Percentiles rank a stretch among this genome's conserved stretches.
Conservation (phyloP, 2,329 filamentous ascomycete species). For the Paraphoma sp. region DNA sequence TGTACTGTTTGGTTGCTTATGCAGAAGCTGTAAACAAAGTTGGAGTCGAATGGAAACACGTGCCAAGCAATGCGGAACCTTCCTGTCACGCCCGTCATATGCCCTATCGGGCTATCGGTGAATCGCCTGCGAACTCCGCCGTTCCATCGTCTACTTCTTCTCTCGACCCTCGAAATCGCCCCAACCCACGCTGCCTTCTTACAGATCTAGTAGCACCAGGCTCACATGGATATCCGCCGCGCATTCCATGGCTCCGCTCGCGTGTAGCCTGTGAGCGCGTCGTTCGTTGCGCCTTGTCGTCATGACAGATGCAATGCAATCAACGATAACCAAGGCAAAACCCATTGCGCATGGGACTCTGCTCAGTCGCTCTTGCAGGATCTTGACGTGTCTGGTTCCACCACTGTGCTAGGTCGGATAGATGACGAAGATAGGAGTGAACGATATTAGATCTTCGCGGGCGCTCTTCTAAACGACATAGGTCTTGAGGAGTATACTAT, state of each 20-base stretch:
- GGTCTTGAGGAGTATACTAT: not conserved
- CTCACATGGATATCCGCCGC: not conserved
- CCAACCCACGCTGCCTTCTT: not conserved
- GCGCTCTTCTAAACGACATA: not conserved
- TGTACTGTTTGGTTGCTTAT: too few relatives aligned
- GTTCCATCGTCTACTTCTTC: too few relatives aligned
- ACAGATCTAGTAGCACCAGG: not conserved
- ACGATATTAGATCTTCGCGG: not conserved
- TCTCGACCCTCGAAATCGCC: too few relatives aligned
- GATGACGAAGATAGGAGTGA: constrained; percentile 1
- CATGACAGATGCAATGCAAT: not conserved
- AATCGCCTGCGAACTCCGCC: too few relatives aligned
- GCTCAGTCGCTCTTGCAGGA: constrained; percentile 2
- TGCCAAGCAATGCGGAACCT: too few relatives aligned
- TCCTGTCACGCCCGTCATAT: too few relatives aligned
- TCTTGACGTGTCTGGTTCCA: not conserved
- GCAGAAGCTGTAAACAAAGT: too few relatives aligned
- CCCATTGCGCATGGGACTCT: constrained; percentile 43
- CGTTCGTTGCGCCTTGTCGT: not conserved
- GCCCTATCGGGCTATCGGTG: too few relatives aligned
- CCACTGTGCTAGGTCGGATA: not conserved
- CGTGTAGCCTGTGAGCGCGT: not conserved
- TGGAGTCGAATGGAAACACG: too few relatives aligned
- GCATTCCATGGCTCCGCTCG: not conserved
- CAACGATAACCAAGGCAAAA: not conserved